Conservation (phyloP, 495 filamentous ascomycete genomes). For the Aspergillus diversus region DNA sequence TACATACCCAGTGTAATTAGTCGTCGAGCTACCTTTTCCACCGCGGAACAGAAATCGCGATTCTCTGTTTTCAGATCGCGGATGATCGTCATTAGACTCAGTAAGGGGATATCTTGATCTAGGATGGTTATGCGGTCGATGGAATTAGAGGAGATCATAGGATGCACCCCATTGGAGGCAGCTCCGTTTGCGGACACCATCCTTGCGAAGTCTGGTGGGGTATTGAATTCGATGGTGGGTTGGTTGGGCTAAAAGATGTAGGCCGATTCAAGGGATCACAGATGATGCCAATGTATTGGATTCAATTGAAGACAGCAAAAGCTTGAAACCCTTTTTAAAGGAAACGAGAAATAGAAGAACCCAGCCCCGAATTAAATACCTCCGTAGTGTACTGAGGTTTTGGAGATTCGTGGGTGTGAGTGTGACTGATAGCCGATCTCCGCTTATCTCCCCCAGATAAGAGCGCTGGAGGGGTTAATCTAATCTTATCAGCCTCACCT, state of each 20-base stretch:
- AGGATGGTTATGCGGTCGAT: constrained; percentile 18
- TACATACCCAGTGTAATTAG: constrained; percentile 20
- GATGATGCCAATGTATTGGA: background rate
- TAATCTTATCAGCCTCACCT: background rate
- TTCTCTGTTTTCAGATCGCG: constrained; percentile 19
- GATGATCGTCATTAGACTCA: constrained; percentile 27
- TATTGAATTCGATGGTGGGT: background rate
- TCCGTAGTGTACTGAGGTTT: background rate
- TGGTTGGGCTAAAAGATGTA: background rate
- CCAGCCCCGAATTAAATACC: background rate
- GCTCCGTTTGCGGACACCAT: constrained; percentile 13
- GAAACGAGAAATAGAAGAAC: background rate
- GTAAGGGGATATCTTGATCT: constrained; percentile 21
- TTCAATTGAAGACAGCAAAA: background rate
- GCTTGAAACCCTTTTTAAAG: background rate
- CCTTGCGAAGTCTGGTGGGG: background rate
- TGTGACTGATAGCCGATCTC: constrained; percentile 6
- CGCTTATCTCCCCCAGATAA: constrained; percentile 10
- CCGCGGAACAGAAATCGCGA: constrained; percentile 20
- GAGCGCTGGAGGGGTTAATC: background rate
- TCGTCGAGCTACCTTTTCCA: constrained; percentile 21
- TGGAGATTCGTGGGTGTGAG: background rate
- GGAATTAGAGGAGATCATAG: background rate
- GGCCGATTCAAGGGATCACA: background rate
- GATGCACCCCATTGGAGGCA: constrained; percentile 5